Conservation (phyloP, 495 filamentous ascomycete genomes). For the Neurospora africana region DNA sequence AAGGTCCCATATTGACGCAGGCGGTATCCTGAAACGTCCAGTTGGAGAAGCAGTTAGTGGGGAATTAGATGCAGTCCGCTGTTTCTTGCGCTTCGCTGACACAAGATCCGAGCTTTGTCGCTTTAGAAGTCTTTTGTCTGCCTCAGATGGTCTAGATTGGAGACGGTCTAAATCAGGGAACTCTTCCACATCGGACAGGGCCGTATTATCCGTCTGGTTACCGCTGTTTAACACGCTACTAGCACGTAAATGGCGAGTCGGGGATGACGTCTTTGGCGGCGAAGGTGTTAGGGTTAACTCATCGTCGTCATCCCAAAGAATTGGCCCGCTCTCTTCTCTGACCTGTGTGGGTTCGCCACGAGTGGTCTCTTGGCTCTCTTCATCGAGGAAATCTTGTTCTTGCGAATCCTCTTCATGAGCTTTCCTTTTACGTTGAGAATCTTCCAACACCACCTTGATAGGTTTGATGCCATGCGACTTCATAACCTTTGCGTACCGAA, state of each 20-base stretch:
- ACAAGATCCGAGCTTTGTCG: constrained; percentile 8
- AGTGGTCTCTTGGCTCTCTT: constrained; percentile 35
- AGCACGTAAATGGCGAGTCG: constrained; percentile 1
- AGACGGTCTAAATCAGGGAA: constrained; percentile 26
- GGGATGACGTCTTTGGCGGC: constrained; percentile 16
- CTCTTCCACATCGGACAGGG: constrained; percentile 27
- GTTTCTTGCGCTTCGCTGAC: constrained; percentile 13
- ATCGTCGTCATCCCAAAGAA: constrained; percentile 12
- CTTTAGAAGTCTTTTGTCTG: constrained; percentile 8
- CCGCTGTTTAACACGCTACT: constrained; percentile 16
- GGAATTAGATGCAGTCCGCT: constrained; percentile 10
- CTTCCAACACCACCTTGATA: constrained; percentile 35
- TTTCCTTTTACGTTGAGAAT: constrained; percentile 18
- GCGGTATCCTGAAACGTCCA: constrained; percentile 6
- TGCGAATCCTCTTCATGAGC: constrained; percentile 35
- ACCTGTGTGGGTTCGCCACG: constrained; percentile 11
- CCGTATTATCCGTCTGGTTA: constrained; percentile 20
- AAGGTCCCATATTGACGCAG: constrained; percentile 9
- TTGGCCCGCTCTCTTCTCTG: constrained; percentile 19
- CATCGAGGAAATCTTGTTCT: constrained; percentile 36
- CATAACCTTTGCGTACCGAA: constrained; percentile 50
- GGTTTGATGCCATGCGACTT: constrained; percentile 54
- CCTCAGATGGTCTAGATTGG: constrained; percentile 3
- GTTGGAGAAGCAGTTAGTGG: constrained; percentile 13
- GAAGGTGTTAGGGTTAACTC: constrained; percentile 19